Conservation (phyloP, 2,329 filamentous ascomycete species). For the Blumeriella jaapii region DNA sequence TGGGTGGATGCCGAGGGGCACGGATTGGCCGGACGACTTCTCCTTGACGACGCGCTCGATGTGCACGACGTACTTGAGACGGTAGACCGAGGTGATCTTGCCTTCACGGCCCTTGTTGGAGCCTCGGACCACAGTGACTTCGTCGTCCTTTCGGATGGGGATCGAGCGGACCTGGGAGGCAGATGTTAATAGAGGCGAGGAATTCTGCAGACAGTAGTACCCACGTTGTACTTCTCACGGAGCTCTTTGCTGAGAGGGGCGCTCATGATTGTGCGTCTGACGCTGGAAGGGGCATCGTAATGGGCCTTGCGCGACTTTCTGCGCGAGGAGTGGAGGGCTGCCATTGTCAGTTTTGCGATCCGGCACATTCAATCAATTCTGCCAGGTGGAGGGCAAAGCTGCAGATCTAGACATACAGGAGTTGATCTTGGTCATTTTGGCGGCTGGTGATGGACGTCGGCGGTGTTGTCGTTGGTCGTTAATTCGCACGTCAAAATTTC, state of each 20-base stretch:
- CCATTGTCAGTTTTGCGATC: constrained; percentile 2
- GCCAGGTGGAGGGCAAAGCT: constrained; percentile 3
- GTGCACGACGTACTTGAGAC: constrained; percentile 96
- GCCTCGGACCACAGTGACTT: constrained; percentile 86
- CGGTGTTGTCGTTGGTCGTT: constrained; percentile 15
- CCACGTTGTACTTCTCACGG: constrained; percentile 96
- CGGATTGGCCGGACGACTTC: constrained; percentile 93
- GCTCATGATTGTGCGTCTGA: constrained; percentile 94
- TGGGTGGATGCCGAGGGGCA: constrained; percentile 87
- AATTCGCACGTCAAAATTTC: neutral
- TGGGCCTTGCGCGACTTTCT: constrained; percentile 99
- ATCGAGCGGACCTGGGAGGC: constrained; percentile 84
- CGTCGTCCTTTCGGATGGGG: constrained; percentile 95
- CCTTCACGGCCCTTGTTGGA: constrained; percentile 96
- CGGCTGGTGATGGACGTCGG: constrained; percentile 24
- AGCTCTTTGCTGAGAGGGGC: constrained; percentile 93
- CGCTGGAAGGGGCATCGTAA: constrained; percentile 89
- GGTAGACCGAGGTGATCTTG: constrained; percentile 96
- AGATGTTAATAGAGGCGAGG: constrained; percentile 7
- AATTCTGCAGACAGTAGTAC: constrained; percentile 26
- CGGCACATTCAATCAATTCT: neutral
- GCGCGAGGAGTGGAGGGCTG: constrained; percentile 68
- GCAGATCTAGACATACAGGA: constrained; percentile 32
- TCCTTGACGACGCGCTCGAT: constrained; percentile 93
- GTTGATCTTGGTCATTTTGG: constrained; percentile 64